phyloP scores from a whole-genome alignment of 192 early-diverging fungal genomes.

The Pilobolus umbonatus region DNA sequence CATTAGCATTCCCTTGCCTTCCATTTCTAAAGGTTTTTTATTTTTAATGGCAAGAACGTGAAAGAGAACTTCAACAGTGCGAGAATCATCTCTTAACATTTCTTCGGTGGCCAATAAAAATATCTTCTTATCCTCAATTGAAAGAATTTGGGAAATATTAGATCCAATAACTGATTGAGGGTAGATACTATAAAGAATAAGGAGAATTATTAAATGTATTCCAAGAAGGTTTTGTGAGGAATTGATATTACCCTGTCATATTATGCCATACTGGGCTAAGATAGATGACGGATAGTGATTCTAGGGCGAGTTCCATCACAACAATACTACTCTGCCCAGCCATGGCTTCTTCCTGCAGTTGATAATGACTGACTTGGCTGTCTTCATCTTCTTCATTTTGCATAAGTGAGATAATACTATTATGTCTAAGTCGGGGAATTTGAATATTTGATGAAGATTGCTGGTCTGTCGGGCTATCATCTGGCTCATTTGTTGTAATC shows the following conservation, averaged over 20 bases:
- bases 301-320: conserved; percentile 72
- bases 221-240: conserved; percentile 14
- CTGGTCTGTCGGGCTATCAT: neutral
- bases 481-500: neutral
- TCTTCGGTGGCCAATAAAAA: conserved; percentile 56
- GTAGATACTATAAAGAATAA: conserved; percentile 35
- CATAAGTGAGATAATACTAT: conserved; percentile 7
- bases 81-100: conserved; percentile 51
- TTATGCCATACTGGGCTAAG: conserved; percentile 63
- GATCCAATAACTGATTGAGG: conserved; percentile 41
- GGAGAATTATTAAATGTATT: conserved; percentile 3
- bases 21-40: conserved; percentile 40
- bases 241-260: conserved; percentile 60
- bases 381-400: neutral
- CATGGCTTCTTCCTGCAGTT: conserved; percentile 59
- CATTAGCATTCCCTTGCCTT: conserved; percentile 83
- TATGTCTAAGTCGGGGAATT: neutral
- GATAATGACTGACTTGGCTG: conserved; percentile 33
- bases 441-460: neutral
- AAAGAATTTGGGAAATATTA: conserved; percentile 50
- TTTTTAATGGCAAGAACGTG: conserved; percentile 29
- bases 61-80: conserved; percentile 66
- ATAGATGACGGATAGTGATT: conserved; percentile 50
- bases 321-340: conserved; percentile 66
- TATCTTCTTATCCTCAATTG: conserved; percentile 51